Base-by-base conservation (phyloP, 352 stramenopile genomes). In the Globisporangium irregulare region DNA sequence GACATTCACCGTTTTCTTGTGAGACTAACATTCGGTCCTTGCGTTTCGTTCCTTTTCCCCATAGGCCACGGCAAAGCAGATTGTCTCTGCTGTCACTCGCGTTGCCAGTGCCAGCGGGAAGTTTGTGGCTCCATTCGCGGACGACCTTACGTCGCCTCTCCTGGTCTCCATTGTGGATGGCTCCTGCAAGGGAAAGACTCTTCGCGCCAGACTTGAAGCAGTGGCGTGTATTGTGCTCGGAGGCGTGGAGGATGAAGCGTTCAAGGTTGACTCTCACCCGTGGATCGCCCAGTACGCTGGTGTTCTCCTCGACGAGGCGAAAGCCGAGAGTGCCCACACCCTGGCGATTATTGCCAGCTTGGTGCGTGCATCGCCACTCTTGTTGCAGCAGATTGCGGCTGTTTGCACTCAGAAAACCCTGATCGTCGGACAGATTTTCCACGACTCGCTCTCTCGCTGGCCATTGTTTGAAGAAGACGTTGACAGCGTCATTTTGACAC, bases 391-490 rank as follows among this genome's bases (percentile, higher is more conserved):
- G 24, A 70, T 87, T n/a, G 77, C 67, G 9, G 71, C 65, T 4
- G 76, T 78, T 61, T 87, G 77, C 34, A 71, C 83, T 32, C 50
- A 70, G 0, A 70, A 86, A 41, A 70, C 71, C 1, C 71, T 79
- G 12, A 72, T 69, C 1, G 66, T 91, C 22, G 78, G 70, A 2
- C 71, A 80, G 32, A 78, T 76, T 15, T 69, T 89, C 24, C 77
- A 83, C 50, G 72, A 83, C 29, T 73, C 76, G 48, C 71, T 91
- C 15, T 66, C 75, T 56, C 73, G 73, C 34, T 91, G 82, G 82
- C 82, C 82, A 4, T 62, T 91, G 25, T 91, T 84, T 61, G 82
- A 91, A 66, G 82, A 91, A 34, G 82, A 91, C 60, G 64, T 87
- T 1, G 82, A 91, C 51, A 66, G 78, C n/a, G 76, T 87, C 5